phyloP scores from a whole-genome alignment of 2,329 filamentous ascomycete genomes.

The Hypoxylon sp. region DNA sequence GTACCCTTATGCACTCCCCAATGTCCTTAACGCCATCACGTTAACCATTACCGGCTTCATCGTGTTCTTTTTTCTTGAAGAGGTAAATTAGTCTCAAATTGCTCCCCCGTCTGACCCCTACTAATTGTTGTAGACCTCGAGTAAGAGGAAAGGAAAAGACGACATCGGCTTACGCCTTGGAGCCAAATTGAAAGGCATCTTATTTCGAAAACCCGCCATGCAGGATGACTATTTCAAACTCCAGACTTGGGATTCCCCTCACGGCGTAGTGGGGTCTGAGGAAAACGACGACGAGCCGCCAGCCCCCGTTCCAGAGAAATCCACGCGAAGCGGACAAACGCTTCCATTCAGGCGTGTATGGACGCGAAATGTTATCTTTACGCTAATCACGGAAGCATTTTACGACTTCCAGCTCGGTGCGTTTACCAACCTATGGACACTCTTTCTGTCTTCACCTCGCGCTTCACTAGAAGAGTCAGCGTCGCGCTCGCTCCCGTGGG shows the following conservation, averaged over 20 bases:
- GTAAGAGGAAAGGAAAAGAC: conserved; percentile 61
- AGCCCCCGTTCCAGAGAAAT: conserved; percentile 53
- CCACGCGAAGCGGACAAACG: conserved; percentile 46
- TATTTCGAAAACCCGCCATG: conserved; percentile 51
- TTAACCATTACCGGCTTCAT: conserved; percentile 68
- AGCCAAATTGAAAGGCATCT: conserved; percentile 52
- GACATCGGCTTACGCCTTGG: conserved; percentile 61
- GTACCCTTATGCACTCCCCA: conserved; percentile 80
- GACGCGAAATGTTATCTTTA: conserved; percentile 65
- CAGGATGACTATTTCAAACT: conserved; percentile 55
- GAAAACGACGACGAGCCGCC: conserved; percentile 30
- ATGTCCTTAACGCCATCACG: conserved; percentile 75
- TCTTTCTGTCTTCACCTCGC: conserved; percentile 79
- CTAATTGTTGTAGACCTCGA: conserved; percentile 60
- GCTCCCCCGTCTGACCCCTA: neutral
- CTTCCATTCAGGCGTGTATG: conserved; percentile 62
- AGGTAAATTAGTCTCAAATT: conserved; percentile 59
- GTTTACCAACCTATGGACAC: conserved; percentile 78
- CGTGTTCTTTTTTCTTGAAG: conserved; percentile 76
- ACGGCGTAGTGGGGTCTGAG: conserved; percentile 22
- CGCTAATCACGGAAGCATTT: conserved; percentile 75
- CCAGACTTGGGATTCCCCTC: conserved; percentile 40
- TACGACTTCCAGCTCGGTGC: conserved; percentile 79
- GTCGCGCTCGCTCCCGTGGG: conserved; percentile 61
- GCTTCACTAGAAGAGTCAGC: conserved; percentile 55